Evolutionary conservation across 306 rosid species (phyloP), one percentile per base, ranked within the genome.

Genomic region (Mucuna pruriens): DNA sequence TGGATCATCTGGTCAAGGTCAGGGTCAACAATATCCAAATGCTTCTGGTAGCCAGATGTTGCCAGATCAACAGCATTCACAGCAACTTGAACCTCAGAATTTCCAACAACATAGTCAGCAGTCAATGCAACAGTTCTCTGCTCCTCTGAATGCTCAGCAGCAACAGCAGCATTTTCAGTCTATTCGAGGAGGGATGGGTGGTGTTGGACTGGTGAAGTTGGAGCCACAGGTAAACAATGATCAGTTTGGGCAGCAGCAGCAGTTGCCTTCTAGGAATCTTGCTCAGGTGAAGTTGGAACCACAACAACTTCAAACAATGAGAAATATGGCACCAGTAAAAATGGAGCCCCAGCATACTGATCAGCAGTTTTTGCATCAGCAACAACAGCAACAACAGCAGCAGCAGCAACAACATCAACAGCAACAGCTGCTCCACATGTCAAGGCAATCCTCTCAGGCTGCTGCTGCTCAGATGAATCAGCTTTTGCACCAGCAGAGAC

Each of bases 141-240:
- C 90, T 72, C 83, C 97, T 57, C 83, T 81, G 82, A 91, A 64
- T 44, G 34, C 89, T 15, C 95, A 86, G 67, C 97, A 90, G 64
- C 93, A 89, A n/a, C 94, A 87, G 74, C 94, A 89, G 75, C 98
- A 95, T 89, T 95, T 86, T 82, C 97, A 92, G 80, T 80, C 92
- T 1, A 88, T 88, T 40, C 90, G 97, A 83, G 94, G 91, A 31
- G 88, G 90, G 86, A 80, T 88, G 72, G 80, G 89, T 77, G 90
- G 90, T 79, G 86, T 90, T 25, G 95, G 95, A 78, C 76, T 82
- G 2, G 98, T 95, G 31, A 95, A 95, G 78, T 75, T 95, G 83
- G 98, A 95, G 85, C 91, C 94, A 19, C 97, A 90, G 67, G 85
- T 84, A 84, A 84, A 79, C 70, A 91, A 72, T 22, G 98, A 95